Percentiles rank a stretch among this genome's conserved stretches.
These are phyloP conservation scores for Fraxinus pennsylvanica DNA, from an alignment of 257 asterid species.

Conservation along the genomic window DNA sequence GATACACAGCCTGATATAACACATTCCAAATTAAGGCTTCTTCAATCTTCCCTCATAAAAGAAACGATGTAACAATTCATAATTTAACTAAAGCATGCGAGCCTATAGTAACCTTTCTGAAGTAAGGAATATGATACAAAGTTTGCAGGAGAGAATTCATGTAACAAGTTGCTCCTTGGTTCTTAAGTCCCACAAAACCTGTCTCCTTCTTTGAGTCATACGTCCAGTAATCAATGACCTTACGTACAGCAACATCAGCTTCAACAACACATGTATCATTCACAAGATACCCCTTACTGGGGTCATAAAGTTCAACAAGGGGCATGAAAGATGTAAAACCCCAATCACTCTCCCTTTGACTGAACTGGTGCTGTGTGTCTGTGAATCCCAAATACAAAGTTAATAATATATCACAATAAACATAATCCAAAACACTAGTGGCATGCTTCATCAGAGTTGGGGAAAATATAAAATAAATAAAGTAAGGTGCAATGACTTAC, in stretches of 20 bases:
- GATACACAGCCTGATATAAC: slow-evolving; percentile 79
- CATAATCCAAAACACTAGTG: neutral
- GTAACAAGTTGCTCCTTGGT: slow-evolving; percentile 95
- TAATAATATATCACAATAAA: slow-evolving; percentile 2
- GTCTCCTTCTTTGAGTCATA: slow-evolving; percentile 76
- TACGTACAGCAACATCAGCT: slow-evolving; percentile 72
- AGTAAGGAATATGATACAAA: slow-evolving; percentile 84
- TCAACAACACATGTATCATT: slow-evolving; percentile 58
- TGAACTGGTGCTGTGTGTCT: slow-evolving; percentile 73
- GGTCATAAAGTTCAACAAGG: slow-evolving; percentile 65
- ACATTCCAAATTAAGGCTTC: slow-evolving; percentile 32
- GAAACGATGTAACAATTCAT: slow-evolving; percentile 22
- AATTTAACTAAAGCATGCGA: slow-evolving; percentile 13
- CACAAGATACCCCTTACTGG: slow-evolving; percentile 57
- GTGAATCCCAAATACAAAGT: slow-evolving; percentile 26
- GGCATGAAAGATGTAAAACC: slow-evolving; percentile 80
- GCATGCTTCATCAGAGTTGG: slow-evolving; percentile 4
- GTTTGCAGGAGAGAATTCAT: slow-evolving; percentile 90
- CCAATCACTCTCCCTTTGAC: slow-evolving; percentile 75
- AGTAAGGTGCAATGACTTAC: slow-evolving; percentile 1
- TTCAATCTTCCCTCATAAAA: slow-evolving; percentile 16
- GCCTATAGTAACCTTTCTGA: slow-evolving; percentile 64
- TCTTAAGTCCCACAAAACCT: slow-evolving; percentile 84
- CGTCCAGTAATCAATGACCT: slow-evolving; percentile 64
- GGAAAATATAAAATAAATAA: neutral